Conservation (phyloP, 2,329 filamentous ascomycete genomes). For the Diaporthe destruens region DNA sequence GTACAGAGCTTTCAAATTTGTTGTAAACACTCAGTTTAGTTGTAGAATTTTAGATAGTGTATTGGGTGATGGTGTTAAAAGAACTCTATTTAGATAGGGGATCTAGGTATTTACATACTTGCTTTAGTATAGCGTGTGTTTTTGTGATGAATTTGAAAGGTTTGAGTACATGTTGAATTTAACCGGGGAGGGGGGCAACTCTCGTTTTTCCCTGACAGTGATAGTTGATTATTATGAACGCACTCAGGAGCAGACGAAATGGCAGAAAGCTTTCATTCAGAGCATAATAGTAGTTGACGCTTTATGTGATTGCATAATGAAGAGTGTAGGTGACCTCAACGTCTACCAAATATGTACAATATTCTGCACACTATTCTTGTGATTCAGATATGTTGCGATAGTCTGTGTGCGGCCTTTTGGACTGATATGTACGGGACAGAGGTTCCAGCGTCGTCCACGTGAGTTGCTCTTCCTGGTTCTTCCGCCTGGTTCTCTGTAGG, state of each 20-base stretch:
- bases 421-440: slow-evolving; percentile 9
- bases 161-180: too few species aligned
- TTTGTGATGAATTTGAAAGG: too few species aligned
- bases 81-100: too few species aligned
- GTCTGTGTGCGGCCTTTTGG: background rate
- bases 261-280: background rate
- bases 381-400: background rate
- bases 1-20: too few species aligned
- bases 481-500: slow-evolving; percentile 4
- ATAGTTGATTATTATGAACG: background rate
- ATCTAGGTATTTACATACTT: too few species aligned
- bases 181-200: too few species aligned
- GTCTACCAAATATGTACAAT: background rate
- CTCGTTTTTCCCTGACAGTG: too few species aligned
- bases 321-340: background rate
- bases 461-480: background rate
- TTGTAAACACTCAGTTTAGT: too few species aligned
- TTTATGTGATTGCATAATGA: background rate
- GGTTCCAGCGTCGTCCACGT: slow-evolving; percentile 22
- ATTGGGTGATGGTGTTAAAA: too few species aligned
- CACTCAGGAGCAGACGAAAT: background rate
- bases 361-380: background rate
- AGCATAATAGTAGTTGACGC: background rate
- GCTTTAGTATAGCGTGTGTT: too few species aligned
- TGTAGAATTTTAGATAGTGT: too few species aligned